Evolutionary conservation across 2,329 filamentous ascomycete species (phyloP), one percentile per base, ranked within the genome.

Genomic region (Penicillium fuscoglaucum): DNA sequence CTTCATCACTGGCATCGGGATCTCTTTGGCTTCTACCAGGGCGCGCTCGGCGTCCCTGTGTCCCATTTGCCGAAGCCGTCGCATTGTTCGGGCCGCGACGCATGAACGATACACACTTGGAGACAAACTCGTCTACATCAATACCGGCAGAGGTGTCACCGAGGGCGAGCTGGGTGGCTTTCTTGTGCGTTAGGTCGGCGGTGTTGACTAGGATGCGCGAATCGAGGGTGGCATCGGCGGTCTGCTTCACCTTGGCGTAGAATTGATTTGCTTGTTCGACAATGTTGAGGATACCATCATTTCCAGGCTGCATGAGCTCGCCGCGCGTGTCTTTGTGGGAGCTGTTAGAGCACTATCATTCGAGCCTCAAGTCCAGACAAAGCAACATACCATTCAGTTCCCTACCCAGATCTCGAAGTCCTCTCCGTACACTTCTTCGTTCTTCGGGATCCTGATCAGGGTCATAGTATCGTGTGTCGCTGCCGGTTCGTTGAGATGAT

Each of bases 21-120:
- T 74, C 68, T 45, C 61, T 54, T 53, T 73, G 73, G 35, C 60
- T 69, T 53, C 62, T 65, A 21, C 61, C 45, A 21, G 29, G 80
- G 2, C 78, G 57, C 70, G 75, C 61, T 61, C 76, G 68, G 49
- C 72, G 69, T 39, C 74, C 71, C 61, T 79, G 77, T 2, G 74
- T 76, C 52, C 69, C 66, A 55, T 61, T 71, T 12, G 63, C 70
- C 41, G 82, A 72, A 40, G 83, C 79, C 49, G 83, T 79, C 15
- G 76, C 76, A 26, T 84, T 83, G 12, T 82, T 83, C 8, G 83
- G 79, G 4, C 86, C 89, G 37, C 84, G 82, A 24, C 85, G 86
- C 91, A 98, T 97, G 72, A 90, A 98, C 4, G 84, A 85, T 59
- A 96, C 91, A 73, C 90, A 93, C 74, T 96, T 96, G 0, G 90